A percentile compares a stretch with the other conserved stretches of the same genome.
Conservation (phyloP, 2,329 filamentous ascomycete species). For the Sclerotinia trifoliorum region DNA sequence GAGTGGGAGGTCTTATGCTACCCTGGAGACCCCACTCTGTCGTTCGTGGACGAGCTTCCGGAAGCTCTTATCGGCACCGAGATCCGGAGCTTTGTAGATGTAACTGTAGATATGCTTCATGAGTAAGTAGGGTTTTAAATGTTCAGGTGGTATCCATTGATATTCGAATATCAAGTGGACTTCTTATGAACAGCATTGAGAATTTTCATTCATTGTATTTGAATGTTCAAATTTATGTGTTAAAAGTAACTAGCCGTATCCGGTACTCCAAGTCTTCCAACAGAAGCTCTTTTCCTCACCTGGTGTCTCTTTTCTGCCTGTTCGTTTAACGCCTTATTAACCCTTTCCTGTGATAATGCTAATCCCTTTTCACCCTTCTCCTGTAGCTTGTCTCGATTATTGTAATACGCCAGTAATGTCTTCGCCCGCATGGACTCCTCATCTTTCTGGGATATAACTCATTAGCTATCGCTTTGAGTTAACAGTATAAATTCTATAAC, state of each 20-base stretch:
- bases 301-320: constrained; percentile 6
- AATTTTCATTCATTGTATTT: neutral
- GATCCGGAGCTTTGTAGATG: neutral
- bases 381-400: constrained; percentile 13
- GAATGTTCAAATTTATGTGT: neutral
- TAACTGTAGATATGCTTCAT: neutral
- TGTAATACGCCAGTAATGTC: constrained; percentile 12
- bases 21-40: constrained; percentile 13
- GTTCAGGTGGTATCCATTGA: neutral
- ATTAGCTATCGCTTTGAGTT: neutral
- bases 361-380: neutral
- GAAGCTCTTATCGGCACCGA: neutral
- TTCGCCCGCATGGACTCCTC: constrained; percentile 15
- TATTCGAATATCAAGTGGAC: neutral
- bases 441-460: neutral
- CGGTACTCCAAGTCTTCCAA: neutral
- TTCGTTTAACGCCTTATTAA: constrained; percentile 7
- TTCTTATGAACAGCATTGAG: too few relatives aligned
- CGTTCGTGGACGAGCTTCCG: constrained; percentile 1
- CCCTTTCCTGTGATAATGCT: constrained; percentile 10
- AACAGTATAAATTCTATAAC: neutral
- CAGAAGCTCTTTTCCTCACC: neutral
- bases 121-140: neutral
- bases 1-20: neutral
- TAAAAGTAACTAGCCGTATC: constrained; percentile 1